Evolutionary conservation across 805 yeast genomes (phyloP), one percentile per base, ranked within the genome.

Genomic region (Candida adriatica): DNA sequence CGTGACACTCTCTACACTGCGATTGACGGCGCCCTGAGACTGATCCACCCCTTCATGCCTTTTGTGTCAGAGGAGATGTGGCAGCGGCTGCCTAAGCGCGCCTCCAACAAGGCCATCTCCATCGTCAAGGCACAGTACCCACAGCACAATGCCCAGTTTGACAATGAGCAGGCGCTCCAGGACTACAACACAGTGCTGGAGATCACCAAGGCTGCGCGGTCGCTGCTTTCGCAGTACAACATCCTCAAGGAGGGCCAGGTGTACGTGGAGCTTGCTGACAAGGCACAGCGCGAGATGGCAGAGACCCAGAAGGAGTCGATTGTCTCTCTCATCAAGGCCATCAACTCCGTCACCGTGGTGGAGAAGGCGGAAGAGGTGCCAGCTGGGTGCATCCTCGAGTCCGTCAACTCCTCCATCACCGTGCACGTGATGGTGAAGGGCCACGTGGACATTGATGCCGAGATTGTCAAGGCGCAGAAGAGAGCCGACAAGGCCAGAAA

Each of bases 41-140:
- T 92, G 65, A 92, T 90, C 48, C 97, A 90, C 57, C 98, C 98
- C 58, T 92, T 86, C 69, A 92, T 92, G 98, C 98, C 98, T 24
- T 92, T 75, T 57, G 68, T 92, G 46, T 80, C 97, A 29, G 98
- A 92, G 63, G 98, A 92, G 69, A 75, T 92, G 84, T 92, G 96
- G 96, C 98, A 92, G 68, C 84, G 97, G 63, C 67, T 92, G 53
- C 97, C 97, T 49, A 80, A 82, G 53, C 78, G 96, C 56, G 70
- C 74, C 6, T 64, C 76, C 33, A 96, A 84, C 49, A 61, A 62
- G 15, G 66, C 86, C 17, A 64, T 59, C 31, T 71, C 96, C 14
- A 86, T 92, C 56, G 78, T 77, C 31, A 74, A 75, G 54, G 94
- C 96, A 25, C 48, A 67, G 30, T 92, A 77, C 66, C 98, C 98